These are phyloP conservation scores for Aspergillus sp. DNA, from an alignment of 2,329 filamentous ascomycete species.

Conservation along the genomic window DNA sequence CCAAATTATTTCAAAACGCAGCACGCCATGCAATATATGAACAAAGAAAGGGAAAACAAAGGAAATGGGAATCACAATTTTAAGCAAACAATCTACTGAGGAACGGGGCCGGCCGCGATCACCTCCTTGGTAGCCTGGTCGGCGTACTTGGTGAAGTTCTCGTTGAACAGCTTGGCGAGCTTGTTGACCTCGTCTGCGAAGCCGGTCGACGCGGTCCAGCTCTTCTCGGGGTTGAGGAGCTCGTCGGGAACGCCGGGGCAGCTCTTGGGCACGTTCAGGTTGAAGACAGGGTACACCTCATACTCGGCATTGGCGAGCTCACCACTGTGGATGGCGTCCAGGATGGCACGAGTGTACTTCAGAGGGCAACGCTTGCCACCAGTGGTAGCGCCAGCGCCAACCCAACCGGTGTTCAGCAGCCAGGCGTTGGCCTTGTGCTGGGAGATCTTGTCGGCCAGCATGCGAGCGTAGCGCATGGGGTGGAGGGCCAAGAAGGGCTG, in stretches of 20 bases:
- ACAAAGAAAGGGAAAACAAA: constrained; percentile 20
- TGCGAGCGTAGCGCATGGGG: constrained; percentile 98
- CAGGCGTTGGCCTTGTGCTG: constrained; percentile 94
- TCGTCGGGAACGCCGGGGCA: constrained; percentile 87
- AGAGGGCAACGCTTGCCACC: constrained; percentile 96
- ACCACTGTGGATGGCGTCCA: constrained; percentile 96
- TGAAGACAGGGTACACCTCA: constrained; percentile 95
- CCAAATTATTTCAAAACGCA: constrained; percentile 17
- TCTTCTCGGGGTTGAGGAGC: constrained; percentile 89
- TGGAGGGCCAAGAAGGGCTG: constrained; percentile 98
- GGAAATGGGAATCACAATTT: constrained; percentile 7
- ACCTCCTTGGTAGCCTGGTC: constrained; percentile 79
- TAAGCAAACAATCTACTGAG: constrained; percentile 15
- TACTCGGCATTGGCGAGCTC: constrained; percentile 91
- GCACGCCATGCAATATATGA: constrained; percentile 32
- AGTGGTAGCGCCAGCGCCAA: constrained; percentile 83
- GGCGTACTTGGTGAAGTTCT: constrained; percentile 97
- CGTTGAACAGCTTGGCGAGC: constrained; percentile 82
- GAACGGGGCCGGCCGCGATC: constrained; percentile 52
- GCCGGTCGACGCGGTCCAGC: constrained; percentile 80
- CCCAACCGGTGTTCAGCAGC: constrained; percentile 98
- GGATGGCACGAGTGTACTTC: constrained; percentile 97
- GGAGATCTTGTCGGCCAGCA: constrained; percentile 98
- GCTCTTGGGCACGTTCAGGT: constrained; percentile 88
- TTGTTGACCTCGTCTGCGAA: constrained; percentile 89